A percentile compares a stretch with the other conserved stretches of the same genome.
phyloP scores from a whole-genome alignment of 2,329 filamentous ascomycete genomes.

The Xenosphaeropsis pyriputrescens region DNA sequence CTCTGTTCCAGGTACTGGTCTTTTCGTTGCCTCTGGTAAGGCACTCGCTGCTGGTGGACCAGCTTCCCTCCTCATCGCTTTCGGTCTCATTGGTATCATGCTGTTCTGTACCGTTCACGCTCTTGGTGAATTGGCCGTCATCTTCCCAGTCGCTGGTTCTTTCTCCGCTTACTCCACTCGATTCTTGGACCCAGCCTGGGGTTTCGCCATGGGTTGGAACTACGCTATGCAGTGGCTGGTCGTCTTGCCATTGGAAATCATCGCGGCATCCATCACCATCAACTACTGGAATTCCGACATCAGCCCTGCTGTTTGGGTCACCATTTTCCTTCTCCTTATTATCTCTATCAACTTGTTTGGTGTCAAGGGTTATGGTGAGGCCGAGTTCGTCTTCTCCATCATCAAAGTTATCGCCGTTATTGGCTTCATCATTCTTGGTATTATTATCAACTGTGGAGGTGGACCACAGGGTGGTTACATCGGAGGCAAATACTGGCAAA shows the following conservation, averaged over 20 bases:
- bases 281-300: conserved; percentile 59
- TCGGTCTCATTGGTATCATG: conserved; percentile 67
- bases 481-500: conserved; percentile 60
- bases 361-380: conserved; percentile 78
- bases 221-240: conserved; percentile 82
- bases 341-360: conserved; percentile 76
- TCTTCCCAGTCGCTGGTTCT: conserved; percentile 90
- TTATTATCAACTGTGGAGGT: conserved; percentile 75
- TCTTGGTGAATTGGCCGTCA: conserved; percentile 78
- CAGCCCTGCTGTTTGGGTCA: conserved; percentile 57
- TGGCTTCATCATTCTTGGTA: conserved; percentile 78
- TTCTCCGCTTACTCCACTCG: conserved; percentile 86
- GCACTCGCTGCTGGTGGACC: conserved; percentile 62
- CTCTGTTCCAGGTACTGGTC: conserved; percentile 46
- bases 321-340: conserved; percentile 65
- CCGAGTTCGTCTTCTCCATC: conserved; percentile 76
- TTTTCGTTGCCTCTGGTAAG: conserved; percentile 73
- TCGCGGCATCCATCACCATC: conserved; percentile 73
- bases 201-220: conserved; percentile 92
- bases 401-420: conserved; percentile 80
- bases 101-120: conserved; percentile 87
- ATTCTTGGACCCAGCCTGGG: conserved; percentile 92
- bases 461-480: conserved; percentile 63
- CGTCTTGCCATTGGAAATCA: conserved; percentile 71
- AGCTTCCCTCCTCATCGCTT: conserved; percentile 66